Conservation (phyloP, 441 rosid species). For the Euphorbia neoarborescens region DNA sequence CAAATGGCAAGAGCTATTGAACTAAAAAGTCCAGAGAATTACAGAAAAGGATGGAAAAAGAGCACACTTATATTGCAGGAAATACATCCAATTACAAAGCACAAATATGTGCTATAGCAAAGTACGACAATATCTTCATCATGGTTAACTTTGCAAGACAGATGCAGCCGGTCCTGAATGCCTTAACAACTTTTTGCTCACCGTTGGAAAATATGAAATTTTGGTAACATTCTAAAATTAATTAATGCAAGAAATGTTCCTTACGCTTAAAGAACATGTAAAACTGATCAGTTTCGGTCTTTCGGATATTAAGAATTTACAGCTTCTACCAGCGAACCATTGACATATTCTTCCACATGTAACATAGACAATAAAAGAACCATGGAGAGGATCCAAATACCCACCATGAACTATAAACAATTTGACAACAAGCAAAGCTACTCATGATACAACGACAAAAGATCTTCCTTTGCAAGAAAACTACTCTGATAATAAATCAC, state of each 20-base stretch:
- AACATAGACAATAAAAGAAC: not conserved
- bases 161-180: not conserved
- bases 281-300: not conserved
- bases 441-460: not conserved
- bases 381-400: not conserved
- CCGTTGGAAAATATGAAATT: not conserved
- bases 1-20: not conserved
- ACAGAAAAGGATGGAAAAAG: not conserved
- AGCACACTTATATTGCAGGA: not conserved
- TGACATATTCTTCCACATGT: conserved; percentile 2
- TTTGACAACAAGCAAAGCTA: not conserved
- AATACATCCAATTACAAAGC: not conserved
- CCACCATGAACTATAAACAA: not conserved
- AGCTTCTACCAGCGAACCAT: not conserved
- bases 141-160: not conserved
- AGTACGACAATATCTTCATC: conserved; percentile 1
- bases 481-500: not conserved
- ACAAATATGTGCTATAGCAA: not conserved
- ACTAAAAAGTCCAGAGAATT: not conserved
- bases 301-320: not conserved
- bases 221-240: not conserved
- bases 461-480: not conserved
- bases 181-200: not conserved
- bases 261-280: not conserved
- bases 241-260: not conserved